phyloP scores from a whole-genome alignment of 192 early-diverging fungal species.

The Umbelopsis vinacea region DNA sequence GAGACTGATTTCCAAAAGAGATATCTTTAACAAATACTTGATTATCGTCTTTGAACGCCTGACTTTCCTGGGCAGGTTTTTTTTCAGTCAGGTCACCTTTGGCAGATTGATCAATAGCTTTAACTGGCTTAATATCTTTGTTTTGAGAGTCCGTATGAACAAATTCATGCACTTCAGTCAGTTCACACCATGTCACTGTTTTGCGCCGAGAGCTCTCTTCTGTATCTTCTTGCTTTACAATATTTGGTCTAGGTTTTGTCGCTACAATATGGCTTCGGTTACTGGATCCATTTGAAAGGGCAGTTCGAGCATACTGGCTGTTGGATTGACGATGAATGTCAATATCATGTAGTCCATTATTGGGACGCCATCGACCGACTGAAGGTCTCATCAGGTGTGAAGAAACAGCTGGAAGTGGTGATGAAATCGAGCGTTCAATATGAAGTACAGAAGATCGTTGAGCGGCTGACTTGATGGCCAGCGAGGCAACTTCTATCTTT shows the following conservation, averaged over 20 bases:
- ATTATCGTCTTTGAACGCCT: neutral
- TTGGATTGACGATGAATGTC: neutral
- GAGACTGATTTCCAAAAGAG: neutral
- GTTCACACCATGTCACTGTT: slow-evolving; percentile 14
- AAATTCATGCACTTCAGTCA: slow-evolving; percentile 13
- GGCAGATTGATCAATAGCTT: neutral
- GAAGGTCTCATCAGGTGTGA: slow-evolving; percentile 5
- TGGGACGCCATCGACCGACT: slow-evolving; percentile 2
- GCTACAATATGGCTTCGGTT: neutral
- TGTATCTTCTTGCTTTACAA: slow-evolving; percentile 3
- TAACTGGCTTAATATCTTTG: neutral
- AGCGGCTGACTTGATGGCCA: slow-evolving; percentile 9
- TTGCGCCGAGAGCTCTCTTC: neutral
- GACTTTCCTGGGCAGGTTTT: neutral
- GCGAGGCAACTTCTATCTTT: slow-evolving; percentile 20
- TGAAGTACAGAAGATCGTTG: slow-evolving; percentile 18
- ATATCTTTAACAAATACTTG: neutral
- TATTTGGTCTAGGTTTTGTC: neutral
- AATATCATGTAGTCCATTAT: slow-evolving; percentile 1
- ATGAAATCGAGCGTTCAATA: slow-evolving; percentile 8
- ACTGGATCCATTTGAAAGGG: neutral
- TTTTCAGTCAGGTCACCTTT: neutral
- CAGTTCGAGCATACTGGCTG: neutral
- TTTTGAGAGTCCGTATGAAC: neutral
- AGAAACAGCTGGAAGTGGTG: slow-evolving; percentile 14